phyloP scores from a whole-genome alignment of 306 rosid genomes.

The Casuarina equisetifolia region DNA sequence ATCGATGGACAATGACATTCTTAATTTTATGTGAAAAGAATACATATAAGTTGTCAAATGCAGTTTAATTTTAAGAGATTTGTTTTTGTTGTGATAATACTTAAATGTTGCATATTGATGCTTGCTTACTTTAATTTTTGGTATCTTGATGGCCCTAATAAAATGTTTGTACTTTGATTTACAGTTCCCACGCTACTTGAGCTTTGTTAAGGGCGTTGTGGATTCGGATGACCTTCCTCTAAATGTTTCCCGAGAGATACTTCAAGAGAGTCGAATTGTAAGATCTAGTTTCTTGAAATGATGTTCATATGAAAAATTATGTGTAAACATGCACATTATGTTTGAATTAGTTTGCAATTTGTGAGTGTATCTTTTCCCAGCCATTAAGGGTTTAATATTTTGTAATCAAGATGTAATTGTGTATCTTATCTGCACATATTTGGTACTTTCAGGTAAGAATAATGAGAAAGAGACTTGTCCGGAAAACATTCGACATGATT shows the following conservation, averaged over 20 bases:
- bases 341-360: slow-evolving; percentile 1
- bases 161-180: slow-evolving; percentile 20
- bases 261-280: slow-evolving; percentile 99
- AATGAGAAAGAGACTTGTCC: slow-evolving; percentile 96
- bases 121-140: neutral
- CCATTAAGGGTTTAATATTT: neutral
- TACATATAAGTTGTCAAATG: neutral
- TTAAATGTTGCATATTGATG: neutral
- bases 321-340: slow-evolving; percentile 1
- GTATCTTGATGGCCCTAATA: neutral
- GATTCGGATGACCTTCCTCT: slow-evolving; percentile 96
- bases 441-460: slow-evolving; percentile 75
- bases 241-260: slow-evolving; percentile 95
- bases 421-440: neutral
- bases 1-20: neutral
- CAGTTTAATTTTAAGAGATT: neutral
- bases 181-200: slow-evolving; percentile 96
- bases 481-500: slow-evolving; percentile 98
- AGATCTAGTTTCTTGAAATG: slow-evolving; percentile 25
- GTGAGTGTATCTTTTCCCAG: neutral
- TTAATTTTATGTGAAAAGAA: neutral
- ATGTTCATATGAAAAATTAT: neutral
- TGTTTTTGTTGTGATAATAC: neutral
- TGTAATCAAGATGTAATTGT: neutral
- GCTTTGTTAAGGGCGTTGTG: slow-evolving; percentile 97